These are phyloP conservation scores for Marsdenia floribunda DNA, from an alignment of 257 asterid species.

Conservation along the genomic window DNA sequence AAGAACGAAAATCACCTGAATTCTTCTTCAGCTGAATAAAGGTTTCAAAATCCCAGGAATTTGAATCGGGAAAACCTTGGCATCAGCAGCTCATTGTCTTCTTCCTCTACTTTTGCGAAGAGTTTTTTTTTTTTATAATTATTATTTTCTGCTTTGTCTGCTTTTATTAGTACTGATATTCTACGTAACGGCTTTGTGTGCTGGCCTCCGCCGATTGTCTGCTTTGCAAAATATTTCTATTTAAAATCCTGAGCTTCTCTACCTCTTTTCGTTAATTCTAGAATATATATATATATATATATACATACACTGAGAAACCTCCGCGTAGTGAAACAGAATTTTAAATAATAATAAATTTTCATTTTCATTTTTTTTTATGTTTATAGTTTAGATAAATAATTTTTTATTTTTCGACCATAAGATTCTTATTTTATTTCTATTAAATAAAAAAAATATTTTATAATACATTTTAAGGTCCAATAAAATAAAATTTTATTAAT, in stretches of 20 bases:
- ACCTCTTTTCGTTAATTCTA: not conserved
- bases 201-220: conserved; percentile 35
- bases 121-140: not conserved
- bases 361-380: no score
- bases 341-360: no score
- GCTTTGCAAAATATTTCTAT: conserved; percentile 10
- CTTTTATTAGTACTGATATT: not conserved
- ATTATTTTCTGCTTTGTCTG: not conserved
- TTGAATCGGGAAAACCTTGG: conserved; percentile 8
- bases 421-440: no score
- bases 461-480: no score
- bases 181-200: conserved; percentile 39
- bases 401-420: no score
- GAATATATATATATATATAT: no score
- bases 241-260: not conserved
- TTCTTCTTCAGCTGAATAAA: not conserved
- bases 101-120: not conserved
- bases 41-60: conserved; percentile 3
- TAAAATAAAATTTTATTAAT: no score
- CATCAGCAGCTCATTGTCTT: conserved; percentile 13
- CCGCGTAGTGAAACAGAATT: no score
- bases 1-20: conserved; percentile 13
- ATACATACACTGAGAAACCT: no score
- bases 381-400: no score
- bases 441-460: no score